These are phyloP conservation scores for Eremochloa ophiuroides DNA, from an alignment of 176 grass and related monocot genomes.

Conservation along the genomic window DNA sequence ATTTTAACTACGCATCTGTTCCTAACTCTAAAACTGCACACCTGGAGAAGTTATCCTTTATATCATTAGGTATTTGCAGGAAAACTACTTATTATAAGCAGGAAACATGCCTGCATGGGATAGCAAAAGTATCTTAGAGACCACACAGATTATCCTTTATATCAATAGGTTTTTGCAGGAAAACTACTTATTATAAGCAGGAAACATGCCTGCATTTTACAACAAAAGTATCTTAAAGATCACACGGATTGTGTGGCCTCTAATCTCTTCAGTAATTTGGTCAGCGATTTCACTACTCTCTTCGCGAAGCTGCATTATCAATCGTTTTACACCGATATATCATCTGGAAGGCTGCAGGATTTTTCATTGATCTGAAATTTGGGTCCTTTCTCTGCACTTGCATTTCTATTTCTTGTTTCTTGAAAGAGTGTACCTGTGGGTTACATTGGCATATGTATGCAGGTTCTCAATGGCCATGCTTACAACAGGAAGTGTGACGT, in stretches of 20 bases:
- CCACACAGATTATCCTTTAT: neutral
- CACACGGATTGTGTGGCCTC: neutral
- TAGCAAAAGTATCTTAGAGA: neutral
- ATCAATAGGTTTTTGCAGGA: neutral
- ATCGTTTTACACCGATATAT: neutral
- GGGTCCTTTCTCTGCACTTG: neutral
- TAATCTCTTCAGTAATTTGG: neutral
- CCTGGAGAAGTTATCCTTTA: neutral
- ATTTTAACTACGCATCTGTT: neutral
- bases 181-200: neutral
- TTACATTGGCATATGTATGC: slow-evolving; percentile 26
- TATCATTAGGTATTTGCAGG: neutral
- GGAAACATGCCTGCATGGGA: neutral
- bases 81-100: neutral
- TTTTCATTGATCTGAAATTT: neutral
- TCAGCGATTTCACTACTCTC: neutral
- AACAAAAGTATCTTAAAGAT: neutral
- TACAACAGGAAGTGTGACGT: slow-evolving; percentile 99
- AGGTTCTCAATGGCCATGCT: slow-evolving; percentile 95
- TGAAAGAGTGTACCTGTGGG: neutral
- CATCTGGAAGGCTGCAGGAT: neutral
- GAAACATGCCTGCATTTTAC: neutral
- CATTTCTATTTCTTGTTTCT: neutral
- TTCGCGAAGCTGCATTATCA: neutral
- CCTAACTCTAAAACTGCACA: neutral